Evolutionary conservation across 805 yeast genomes (phyloP).

Genomic region (Wickerhamiella spandovensis): DNA sequence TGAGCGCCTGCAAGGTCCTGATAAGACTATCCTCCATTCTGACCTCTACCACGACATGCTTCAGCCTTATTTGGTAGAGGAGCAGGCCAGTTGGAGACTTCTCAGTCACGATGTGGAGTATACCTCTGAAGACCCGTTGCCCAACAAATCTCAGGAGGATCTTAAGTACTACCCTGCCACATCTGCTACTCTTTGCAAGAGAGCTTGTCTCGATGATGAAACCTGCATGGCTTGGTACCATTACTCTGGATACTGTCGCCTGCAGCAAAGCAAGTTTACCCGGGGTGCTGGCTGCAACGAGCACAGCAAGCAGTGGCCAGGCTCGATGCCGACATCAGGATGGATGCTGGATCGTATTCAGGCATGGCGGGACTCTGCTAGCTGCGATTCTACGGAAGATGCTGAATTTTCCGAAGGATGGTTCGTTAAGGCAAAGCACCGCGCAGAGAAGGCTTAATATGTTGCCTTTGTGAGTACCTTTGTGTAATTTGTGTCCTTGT

Average conservation of each 20-base stretch:
- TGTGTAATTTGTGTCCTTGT: too few species aligned
- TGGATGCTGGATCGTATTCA: constrained; percentile 25
- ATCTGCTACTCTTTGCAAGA: constrained; percentile 3
- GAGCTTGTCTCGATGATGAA: constrained; percentile 4
- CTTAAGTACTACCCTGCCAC: background rate
- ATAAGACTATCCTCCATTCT: constrained; percentile 14
- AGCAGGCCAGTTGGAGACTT: constrained; percentile 19
- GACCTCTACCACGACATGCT: constrained; percentile 25
- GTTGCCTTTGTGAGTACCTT: too few species aligned
- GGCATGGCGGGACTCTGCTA: constrained; percentile 11
- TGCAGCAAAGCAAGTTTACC: constrained; percentile 4
- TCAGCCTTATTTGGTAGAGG: constrained; percentile 19
- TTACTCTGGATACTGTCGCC: constrained; percentile 6
- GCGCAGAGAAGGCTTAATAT: too few species aligned
- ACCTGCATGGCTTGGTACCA: constrained; percentile 13
- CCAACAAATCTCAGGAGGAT: constrained; percentile 5
- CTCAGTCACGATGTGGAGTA: background rate
- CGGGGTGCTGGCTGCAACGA: constrained; percentile 10
- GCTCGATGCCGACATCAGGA: constrained; percentile 16
- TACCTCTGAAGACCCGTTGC: background rate
- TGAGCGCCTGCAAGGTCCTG: constrained; percentile 15
- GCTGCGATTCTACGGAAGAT: constrained; percentile 12
- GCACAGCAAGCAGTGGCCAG: constrained; percentile 4
- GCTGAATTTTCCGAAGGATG: constrained; percentile 3
- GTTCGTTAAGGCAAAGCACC: background rate